phyloP scores from a whole-genome alignment of 1,284 basidiomycete species.

The Serendipita sp. region DNA sequence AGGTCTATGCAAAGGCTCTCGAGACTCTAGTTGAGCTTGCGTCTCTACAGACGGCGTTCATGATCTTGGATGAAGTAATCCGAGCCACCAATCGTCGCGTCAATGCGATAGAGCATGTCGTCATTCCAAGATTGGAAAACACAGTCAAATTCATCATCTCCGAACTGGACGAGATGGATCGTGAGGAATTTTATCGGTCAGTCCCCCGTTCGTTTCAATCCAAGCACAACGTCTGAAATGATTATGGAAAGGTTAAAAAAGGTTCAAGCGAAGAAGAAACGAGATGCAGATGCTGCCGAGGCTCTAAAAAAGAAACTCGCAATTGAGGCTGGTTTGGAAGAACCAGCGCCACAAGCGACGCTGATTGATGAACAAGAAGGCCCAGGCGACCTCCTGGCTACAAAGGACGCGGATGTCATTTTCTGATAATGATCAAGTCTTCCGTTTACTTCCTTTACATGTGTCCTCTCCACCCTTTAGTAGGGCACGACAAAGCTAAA shows the following conservation, averaged over 20 bases:
- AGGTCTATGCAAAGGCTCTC: conserved; percentile 94
- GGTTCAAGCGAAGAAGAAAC: conserved; percentile 95
- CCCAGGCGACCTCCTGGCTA: conserved; percentile 53
- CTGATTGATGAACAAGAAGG: conserved; percentile 21
- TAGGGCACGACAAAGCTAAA: no score
- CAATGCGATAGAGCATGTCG: conserved; percentile 96
- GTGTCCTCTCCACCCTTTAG: no score
- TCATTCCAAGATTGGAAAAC: conserved; percentile 92
- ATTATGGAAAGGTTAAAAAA: conserved; percentile 62
- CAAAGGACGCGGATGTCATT: conserved; percentile 84
- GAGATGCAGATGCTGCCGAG: conserved; percentile 46
- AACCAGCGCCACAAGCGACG: conserved; percentile 11
- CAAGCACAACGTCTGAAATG: not conserved
- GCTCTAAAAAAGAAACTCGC: conserved; percentile 20
- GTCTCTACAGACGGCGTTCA: conserved; percentile 94
- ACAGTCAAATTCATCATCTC: conserved; percentile 95
- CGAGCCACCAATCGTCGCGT: conserved; percentile 95
- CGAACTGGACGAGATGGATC: conserved; percentile 93
- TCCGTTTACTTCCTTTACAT: no score
- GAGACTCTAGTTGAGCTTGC: conserved; percentile 96
- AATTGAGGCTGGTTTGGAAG: conserved; percentile 19
- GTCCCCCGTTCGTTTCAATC: conserved; percentile 11
- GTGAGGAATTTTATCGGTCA: conserved; percentile 91
- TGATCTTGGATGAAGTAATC: conserved; percentile 97
- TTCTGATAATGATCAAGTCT: conserved; percentile 38